Evolutionary conservation across 345 rosid species (phyloP).

Genomic region (Eucalyptus dawsonii): DNA sequence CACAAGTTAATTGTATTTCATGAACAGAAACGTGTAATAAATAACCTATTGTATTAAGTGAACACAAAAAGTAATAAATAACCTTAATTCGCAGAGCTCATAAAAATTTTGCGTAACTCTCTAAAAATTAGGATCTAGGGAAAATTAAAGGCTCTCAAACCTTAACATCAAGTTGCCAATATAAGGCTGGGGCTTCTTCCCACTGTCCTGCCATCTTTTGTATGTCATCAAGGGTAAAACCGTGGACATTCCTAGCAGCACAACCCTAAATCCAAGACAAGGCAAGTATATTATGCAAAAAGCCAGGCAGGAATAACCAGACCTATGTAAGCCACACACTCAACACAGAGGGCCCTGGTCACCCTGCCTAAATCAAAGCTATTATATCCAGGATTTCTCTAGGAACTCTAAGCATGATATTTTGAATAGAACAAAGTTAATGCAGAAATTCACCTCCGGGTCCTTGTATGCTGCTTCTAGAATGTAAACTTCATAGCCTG

Average conservation of each 20-base stretch:
- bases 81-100: background rate
- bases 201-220: conserved; percentile 71
- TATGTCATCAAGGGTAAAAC: conserved; percentile 68
- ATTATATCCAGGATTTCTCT: background rate
- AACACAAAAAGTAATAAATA: background rate
- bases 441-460: conserved; percentile 54
- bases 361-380: background rate
- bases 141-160: conserved; percentile 10
- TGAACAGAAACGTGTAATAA: background rate
- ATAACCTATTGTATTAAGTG: background rate
- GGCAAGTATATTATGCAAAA: background rate
- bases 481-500: conserved; percentile 88
- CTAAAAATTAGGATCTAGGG: background rate
- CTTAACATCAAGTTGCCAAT: conserved; percentile 71
- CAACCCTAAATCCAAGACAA: conserved; percentile 53
- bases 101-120: background rate
- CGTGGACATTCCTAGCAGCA: conserved; percentile 91
- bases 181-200: conserved; percentile 81
- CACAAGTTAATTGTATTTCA: background rate
- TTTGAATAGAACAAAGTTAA: background rate
- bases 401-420: background rate
- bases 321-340: background rate
- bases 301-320: background rate
- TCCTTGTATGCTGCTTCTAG: conserved; percentile 84
- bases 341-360: background rate